Conservation (phyloP, 2,329 filamentous ascomycete species). For the Colletotrichum neosansevieriae region DNA sequence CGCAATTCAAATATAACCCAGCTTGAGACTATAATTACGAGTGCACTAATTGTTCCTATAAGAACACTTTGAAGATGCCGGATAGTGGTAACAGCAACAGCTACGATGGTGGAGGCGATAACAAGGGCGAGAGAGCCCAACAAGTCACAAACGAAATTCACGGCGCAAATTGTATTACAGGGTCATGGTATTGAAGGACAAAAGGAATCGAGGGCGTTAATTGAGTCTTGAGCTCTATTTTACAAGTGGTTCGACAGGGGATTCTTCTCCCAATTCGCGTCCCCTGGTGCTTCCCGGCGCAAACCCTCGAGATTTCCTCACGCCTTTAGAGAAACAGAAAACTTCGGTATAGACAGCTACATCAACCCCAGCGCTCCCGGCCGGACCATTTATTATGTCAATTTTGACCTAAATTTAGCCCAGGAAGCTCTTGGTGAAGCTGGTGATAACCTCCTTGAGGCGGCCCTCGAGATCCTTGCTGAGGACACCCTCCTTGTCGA, state of each 20-base stretch:
- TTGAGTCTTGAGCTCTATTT: conserved; percentile 74
- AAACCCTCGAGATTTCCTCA: conserved; percentile 58
- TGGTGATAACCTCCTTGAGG: conserved; percentile 80
- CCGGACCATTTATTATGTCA: conserved; percentile 46
- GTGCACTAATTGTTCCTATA: too few relatives aligned
- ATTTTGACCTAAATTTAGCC: conserved; percentile 59
- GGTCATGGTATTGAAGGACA: conserved; percentile 53
- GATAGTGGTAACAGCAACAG: not conserved
- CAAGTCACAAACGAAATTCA: not conserved
- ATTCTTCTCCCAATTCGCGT: conserved; percentile 51
- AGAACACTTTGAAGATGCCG: not conserved
- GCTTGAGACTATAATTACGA: too few relatives aligned
- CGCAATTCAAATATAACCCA: too few relatives aligned
- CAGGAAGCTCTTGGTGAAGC: conserved; percentile 95
- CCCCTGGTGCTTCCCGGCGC: conserved; percentile 52
- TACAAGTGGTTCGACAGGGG: conserved; percentile 68
- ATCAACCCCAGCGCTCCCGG: conserved; percentile 48
- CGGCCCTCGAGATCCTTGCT: conserved; percentile 93
- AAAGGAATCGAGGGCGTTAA: conserved; percentile 72
- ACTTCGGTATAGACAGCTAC: conserved; percentile 62
- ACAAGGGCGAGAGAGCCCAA: too few relatives aligned
- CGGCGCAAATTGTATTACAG: not conserved
- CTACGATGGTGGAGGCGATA: too few relatives aligned
- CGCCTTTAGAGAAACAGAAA: conserved; percentile 63
- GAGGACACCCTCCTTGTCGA: conserved; percentile 95